Evolutionary conservation across 1,139 yeast species (phyloP), one percentile per base, ranked within the genome.

Genomic region (Lodderomyces jiufengensis): DNA sequence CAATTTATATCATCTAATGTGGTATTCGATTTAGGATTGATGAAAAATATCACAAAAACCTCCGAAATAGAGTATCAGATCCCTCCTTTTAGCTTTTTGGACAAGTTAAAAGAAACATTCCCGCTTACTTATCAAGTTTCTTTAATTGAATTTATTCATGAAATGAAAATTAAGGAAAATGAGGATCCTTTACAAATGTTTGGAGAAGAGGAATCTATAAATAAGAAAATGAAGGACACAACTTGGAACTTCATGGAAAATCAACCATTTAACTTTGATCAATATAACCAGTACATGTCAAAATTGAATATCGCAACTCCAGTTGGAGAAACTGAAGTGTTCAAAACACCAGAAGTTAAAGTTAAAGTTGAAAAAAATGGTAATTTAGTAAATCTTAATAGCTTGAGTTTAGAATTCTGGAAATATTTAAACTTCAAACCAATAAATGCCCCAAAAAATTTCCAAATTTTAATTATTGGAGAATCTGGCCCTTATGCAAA

Each of bases 361-460:
- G 45, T 59, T 2, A 52, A 54, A 33, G 63, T 65, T 1, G 30
- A 52, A 27, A 70, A 68, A 38, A 50, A 58, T 31, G 50, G 59
- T 11, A 47, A 55, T 9, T 53, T 61, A 13, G 47, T 70, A 13
- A 69, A 69, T 42, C 52, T 70, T 38, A 64, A 66, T 41, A 54
- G 59, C 4, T 43, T 60, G 3, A 67, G 69, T 4, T 45, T 76
- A 5, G 55, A 63, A 12, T 70, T 75, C 42, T 80, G 86, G 86
- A 72, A 69, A 36, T 57, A 70, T 41, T 54, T 83, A 45, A 73
- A 75, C 40, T 67, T 82, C 35, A 66, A 71, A 36, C 86, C 90
- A 0, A 49, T 72, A 6, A 70, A 70, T 0, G 56, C 58, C 3
- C 31, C 37, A 5, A 80, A 81, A 43, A 63, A 73, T 44, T 74